These are phyloP conservation scores for Rutstroemia sp. DNA, from an alignment of 2,329 filamentous ascomycete species.

Conservation along the genomic window DNA sequence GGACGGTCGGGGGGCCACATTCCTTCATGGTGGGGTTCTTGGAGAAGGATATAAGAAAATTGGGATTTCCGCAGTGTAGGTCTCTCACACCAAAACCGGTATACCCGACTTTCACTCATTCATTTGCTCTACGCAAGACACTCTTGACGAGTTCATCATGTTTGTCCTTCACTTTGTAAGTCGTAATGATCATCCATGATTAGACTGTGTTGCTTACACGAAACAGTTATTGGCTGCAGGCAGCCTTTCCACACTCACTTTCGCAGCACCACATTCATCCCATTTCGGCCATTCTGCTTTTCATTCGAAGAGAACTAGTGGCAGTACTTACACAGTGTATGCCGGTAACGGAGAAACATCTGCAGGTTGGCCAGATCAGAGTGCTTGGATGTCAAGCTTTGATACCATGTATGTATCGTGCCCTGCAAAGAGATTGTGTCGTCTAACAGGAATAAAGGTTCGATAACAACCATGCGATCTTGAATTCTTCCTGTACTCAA, in stretches of 20 bases:
- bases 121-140: background rate
- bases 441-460: conserved; percentile 2
- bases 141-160: conserved; percentile 11
- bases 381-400: conserved; percentile 11
- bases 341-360: conserved; percentile 5
- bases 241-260: conserved; percentile 16
- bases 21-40: background rate
- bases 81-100: background rate
- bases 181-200: background rate
- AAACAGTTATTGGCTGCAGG: conserved; percentile 15
- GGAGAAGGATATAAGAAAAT: background rate
- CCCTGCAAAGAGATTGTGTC: background rate
- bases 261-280: conserved; percentile 9
- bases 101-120: background rate
- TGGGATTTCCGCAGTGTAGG: background rate
- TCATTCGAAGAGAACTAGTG: conserved; percentile 5
- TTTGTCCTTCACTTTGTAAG: conserved; percentile 14
- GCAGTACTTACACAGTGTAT: conserved; percentile 9
- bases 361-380: conserved; percentile 13
- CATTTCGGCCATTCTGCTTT: background rate
- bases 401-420: conserved; percentile 11
- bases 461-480: background rate
- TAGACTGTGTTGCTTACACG: background rate
- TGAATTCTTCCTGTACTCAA: conserved; percentile 7
- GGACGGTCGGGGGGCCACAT: background rate